A percentile compares a stretch with the other conserved stretches of the same genome.
Evolutionary conservation across 108 stramenopile species (phyloP).

Genomic region (Conticribra guillardii): DNA sequence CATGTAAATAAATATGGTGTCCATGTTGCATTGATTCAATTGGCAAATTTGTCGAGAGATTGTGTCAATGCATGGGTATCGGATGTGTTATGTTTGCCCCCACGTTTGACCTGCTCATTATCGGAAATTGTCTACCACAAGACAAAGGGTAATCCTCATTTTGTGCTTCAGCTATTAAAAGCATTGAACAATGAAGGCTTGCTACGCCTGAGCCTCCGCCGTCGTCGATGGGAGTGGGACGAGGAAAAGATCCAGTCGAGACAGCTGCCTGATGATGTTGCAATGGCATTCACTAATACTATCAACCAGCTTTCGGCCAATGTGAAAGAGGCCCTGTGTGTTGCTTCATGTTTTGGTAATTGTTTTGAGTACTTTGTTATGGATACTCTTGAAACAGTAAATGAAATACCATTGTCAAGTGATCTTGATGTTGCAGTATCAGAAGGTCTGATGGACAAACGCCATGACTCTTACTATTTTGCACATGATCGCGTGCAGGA

Average conservation of each 20-base stretch:
- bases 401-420: conserved; percentile 3
- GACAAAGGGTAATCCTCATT: conserved; percentile 31
- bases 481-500: conserved; percentile 12
- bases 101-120: conserved; percentile 18
- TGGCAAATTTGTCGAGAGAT: conserved; percentile 5
- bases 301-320: conserved; percentile 7
- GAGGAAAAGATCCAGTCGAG: conserved; percentile 19
- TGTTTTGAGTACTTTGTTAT: conserved; percentile 1
- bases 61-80: conserved; percentile 11
- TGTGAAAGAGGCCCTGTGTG: conserved; percentile 14
- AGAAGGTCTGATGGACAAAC: conserved; percentile 10
- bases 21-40: not conserved
- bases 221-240: conserved; percentile 39
- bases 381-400: conserved; percentile 7
- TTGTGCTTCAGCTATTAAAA: conserved; percentile 13
- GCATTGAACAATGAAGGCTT: conserved; percentile 21
- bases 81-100: no score
- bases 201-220: conserved; percentile 17
- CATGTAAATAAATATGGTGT: not conserved
- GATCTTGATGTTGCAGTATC: not conserved
- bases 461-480: not conserved
- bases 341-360: conserved; percentile 26
- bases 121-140: conserved; percentile 16
- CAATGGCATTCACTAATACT: conserved; percentile 8
- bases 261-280: conserved; percentile 25